Conservation (phyloP, 2,329 filamentous ascomycete species). For the Aureobasidium uvarum region DNA sequence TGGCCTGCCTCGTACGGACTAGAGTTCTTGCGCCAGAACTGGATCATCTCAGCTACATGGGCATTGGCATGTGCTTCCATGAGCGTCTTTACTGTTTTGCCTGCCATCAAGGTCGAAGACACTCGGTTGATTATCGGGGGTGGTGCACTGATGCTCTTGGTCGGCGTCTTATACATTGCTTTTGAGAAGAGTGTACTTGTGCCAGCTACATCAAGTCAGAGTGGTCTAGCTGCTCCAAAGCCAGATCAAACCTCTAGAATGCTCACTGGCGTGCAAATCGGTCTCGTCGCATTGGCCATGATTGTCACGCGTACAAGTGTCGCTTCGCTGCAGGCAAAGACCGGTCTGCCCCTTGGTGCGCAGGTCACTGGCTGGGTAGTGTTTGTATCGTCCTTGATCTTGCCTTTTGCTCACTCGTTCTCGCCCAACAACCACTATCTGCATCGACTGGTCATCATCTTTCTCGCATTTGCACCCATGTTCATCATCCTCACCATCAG, state of each 20-base stretch:
- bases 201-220: slow-evolving; percentile 40
- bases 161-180: slow-evolving; percentile 74
- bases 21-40: slow-evolving; percentile 67
- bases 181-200: slow-evolving; percentile 67
- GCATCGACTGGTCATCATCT: slow-evolving; percentile 82
- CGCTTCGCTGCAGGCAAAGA: slow-evolving; percentile 78
- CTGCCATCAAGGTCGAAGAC: slow-evolving; percentile 81
- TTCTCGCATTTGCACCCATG: slow-evolving; percentile 85
- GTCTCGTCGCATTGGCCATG: slow-evolving; percentile 76
- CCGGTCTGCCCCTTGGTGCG: slow-evolving; percentile 81
- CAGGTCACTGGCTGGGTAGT: slow-evolving; percentile 83
- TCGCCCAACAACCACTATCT: slow-evolving; percentile 85
- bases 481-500: slow-evolving; percentile 97
- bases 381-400: slow-evolving; percentile 71
- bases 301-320: slow-evolving; percentile 83
- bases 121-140: slow-evolving; percentile 70
- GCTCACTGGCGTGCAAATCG: slow-evolving; percentile 64
- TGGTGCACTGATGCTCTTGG: slow-evolving; percentile 70
- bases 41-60: slow-evolving; percentile 67
- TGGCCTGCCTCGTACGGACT: slow-evolving; percentile 77
- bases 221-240: slow-evolving; percentile 34
- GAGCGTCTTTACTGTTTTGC: slow-evolving; percentile 87
- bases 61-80: slow-evolving; percentile 72
- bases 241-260: slow-evolving; percentile 54
- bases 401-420: slow-evolving; percentile 78